Base-by-base conservation (phyloP, 495 filamentous ascomycete genomes). In the Echria macrotheca region DNA sequence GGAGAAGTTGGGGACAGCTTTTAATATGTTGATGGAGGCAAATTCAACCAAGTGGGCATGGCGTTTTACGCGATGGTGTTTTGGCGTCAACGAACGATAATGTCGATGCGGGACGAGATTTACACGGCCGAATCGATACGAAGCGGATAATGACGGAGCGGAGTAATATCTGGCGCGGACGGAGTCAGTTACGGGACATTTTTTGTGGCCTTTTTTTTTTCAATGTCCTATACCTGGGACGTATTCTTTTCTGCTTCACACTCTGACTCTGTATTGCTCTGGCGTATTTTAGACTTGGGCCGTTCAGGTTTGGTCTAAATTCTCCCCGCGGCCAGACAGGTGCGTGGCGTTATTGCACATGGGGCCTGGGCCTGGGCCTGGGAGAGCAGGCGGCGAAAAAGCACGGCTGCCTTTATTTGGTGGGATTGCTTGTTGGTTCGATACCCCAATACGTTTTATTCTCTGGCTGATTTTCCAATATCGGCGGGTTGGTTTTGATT, bases 381-480 rank as follows among this genome's bases (percentile, higher is more conserved):
- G n/a, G n/a, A n/a, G n/a, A n/a, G n/a, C n/a, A n/a, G n/a, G n/a
- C n/a, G n/a, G n/a, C n/a, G n/a, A n/a, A n/a, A n/a, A n/a, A n/a
- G n/a, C n/a, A n/a, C n/a, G n/a, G n/a, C n/a, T n/a, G n/a, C n/a
- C n/a, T n/a, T n/a, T n/a, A n/a, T n/a, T n/a, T n/a, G n/a, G n/a
- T n/a, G n/a, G n/a, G n/a, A 15, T 48, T 26, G 9, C 23, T 54
- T 44, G 49, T 46, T 51, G 52, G 25, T 52, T 58, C 52, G 56
- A 55, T 58, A 58, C 56, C 56, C 56, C 52, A 29, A 31, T 31
- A 1, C 32, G 28, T 31, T 31, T 33, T 47, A n/a, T 26, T 25
- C 36, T 33, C 26, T 46, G 39, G 44, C 44, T 45, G 8, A 19
- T 39, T 25, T 11, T 15, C 37, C 24, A n/a, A n/a, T n/a, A n/a